phyloP scores from a whole-genome alignment of 2,329 filamentous ascomycete species.

The Xylariales sp. region DNA sequence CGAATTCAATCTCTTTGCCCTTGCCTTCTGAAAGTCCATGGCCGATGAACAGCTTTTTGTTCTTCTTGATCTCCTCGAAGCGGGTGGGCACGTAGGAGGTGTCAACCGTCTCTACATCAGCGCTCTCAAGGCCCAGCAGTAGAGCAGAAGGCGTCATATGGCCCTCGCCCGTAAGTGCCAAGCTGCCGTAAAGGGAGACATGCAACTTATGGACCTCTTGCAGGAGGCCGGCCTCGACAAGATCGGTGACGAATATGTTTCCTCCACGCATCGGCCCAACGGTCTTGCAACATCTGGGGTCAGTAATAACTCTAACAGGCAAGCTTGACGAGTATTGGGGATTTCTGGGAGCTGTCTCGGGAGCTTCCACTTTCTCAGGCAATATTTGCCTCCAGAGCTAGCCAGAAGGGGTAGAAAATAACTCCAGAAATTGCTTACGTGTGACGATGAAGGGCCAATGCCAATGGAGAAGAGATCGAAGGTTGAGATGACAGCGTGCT shows the following conservation, averaged over 20 bases:
- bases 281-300: too few relatives aligned
- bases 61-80: slow-evolving; percentile 40
- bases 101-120: slow-evolving; percentile 44
- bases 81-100: slow-evolving; percentile 42
- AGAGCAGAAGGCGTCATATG: slow-evolving; percentile 48
- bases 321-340: too few relatives aligned
- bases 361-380: too few relatives aligned
- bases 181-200: slow-evolving; percentile 44
- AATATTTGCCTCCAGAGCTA: too few relatives aligned
- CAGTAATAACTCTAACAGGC: too few relatives aligned
- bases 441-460: slow-evolving; percentile 46
- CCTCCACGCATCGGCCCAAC: slow-evolving; percentile 48
- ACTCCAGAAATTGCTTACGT: too few relatives aligned
- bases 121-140: slow-evolving; percentile 44
- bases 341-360: too few relatives aligned
- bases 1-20: slow-evolving; percentile 41
- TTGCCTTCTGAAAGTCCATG: slow-evolving; percentile 33
- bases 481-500: slow-evolving; percentile 48
- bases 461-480: slow-evolving; percentile 49
- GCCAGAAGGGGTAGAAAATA: too few relatives aligned
- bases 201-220: slow-evolving; percentile 42
- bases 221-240: slow-evolving; percentile 40
- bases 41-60: slow-evolving; percentile 39
- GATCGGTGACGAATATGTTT: slow-evolving; percentile 45
- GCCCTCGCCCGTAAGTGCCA: slow-evolving; percentile 46